Evolutionary conservation across 495 filamentous ascomycete genomes (phyloP), one percentile per base, ranked within the genome.

Genomic region (Staphylotrichum longicolle): DNA sequence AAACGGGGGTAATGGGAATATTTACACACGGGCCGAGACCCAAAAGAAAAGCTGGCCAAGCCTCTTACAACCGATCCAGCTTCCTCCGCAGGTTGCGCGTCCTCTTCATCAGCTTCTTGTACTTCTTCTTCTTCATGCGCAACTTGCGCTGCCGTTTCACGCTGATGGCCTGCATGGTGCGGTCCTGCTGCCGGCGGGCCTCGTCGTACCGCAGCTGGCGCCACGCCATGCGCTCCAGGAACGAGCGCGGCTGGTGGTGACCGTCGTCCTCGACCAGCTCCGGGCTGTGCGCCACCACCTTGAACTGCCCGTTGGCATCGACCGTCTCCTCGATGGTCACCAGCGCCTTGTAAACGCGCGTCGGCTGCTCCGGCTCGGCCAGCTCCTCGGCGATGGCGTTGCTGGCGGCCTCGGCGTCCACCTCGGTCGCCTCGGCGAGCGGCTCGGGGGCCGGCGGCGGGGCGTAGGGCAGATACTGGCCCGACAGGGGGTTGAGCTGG

Each of bases 81-180:
- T 90, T 94, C 68, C 92, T 86, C 73, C 95, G 86, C 80, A 91
- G 70, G 70, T 91, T 95, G 70, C 93, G 84, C 68, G 95, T 99
- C 76, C 85, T 82, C 80, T 84, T 87, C 89, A 96, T 90, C 63
- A 99, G 81, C 85, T 98, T 98, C 93, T 96, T 98, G 75, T 96
- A 95, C 85, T 98, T 98, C 80, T 98, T 93, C 83, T 98, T 98
- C 90, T 98, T 98, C 93, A 98, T 98, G 85, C 93, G 96, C 72
- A 93, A 77, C 77, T 90, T 91, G 69, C 91, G 82, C 63, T 91
- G 88, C 75, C 95, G 82, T 76, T 86, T 88, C 61, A 96, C 94
- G 74, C 90, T 94, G 67, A 99, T 89, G 15, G 86, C 79, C 35
- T 84, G 76, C 80, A 82, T 80, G 66, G 77, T 75, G 32, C 68